A percentile compares a stretch with the other conserved stretches of the same genome.
Evolutionary conservation across 2,329 filamentous ascomycete genomes (phyloP).

Genomic region (Phaeosphaeriaceae sp.): DNA sequence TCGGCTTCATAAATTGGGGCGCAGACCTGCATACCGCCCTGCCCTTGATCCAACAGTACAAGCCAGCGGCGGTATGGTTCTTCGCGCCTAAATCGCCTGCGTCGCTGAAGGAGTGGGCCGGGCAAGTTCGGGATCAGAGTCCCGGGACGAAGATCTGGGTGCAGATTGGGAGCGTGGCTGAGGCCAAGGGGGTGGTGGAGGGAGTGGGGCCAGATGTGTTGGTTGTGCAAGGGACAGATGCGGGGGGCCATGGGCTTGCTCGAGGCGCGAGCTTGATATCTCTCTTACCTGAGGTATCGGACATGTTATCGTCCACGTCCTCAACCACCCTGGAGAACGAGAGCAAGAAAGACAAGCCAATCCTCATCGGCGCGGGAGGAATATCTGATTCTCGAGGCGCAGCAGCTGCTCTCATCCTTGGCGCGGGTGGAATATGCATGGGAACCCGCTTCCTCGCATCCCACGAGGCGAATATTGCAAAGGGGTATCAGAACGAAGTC

Average conservation of each 20-base stretch:
- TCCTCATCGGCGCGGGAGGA: slow-evolving; percentile 66
- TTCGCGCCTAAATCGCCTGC: slow-evolving; percentile 59
- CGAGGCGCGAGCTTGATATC: slow-evolving; percentile 63
- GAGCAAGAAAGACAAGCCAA: slow-evolving; percentile 20
- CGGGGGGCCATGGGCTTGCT: slow-evolving; percentile 69
- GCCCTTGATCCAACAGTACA: slow-evolving; percentile 61
- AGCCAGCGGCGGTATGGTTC: slow-evolving; percentile 70
- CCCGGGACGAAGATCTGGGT: slow-evolving; percentile 62
- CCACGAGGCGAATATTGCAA: slow-evolving; percentile 55
- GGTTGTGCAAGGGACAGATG: slow-evolving; percentile 70
- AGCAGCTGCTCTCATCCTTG: slow-evolving; percentile 64
- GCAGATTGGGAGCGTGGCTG: slow-evolving; percentile 67
- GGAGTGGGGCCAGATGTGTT: slow-evolving; percentile 64
- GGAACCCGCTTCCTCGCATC: slow-evolving; percentile 70
- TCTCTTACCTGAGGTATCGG: slow-evolving; percentile 65
- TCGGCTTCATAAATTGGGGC: no score
- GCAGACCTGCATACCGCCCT: no score
- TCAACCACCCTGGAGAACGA: slow-evolving; percentile 45
- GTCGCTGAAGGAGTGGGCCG: slow-evolving; percentile 44
- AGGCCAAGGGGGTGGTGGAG: slow-evolving; percentile 57
- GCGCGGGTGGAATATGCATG: slow-evolving; percentile 63
- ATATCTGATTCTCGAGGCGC: slow-evolving; percentile 65
- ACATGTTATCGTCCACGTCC: slow-evolving; percentile 35
- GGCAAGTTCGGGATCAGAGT: slow-evolving; percentile 39
- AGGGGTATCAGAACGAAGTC: slow-evolving; percentile 58